Evolutionary conservation across 106 monocot genomes (phyloP).

Genomic region (Acorus gramineus): DNA sequence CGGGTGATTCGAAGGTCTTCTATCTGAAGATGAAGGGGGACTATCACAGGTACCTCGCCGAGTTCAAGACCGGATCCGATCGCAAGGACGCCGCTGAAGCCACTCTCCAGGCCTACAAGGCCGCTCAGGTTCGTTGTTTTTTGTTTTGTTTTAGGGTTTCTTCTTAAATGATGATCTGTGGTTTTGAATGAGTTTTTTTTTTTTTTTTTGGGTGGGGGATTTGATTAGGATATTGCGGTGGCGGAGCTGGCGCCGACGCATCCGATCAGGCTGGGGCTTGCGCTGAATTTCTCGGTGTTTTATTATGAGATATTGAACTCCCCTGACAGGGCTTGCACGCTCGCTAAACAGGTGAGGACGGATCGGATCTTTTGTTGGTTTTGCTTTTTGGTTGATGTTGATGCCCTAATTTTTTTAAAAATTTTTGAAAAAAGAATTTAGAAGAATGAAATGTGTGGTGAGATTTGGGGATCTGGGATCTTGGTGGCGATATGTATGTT

Average conservation of each 20-base stretch:
- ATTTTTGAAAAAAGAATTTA: no score
- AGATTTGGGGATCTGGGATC: no score
- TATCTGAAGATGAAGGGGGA: conserved; percentile 13
- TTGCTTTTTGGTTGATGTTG: no score
- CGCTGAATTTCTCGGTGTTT: conserved; percentile 13
- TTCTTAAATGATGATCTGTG: no score
- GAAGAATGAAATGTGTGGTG: no score
- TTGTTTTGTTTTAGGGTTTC: no score
- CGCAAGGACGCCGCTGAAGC: conserved; percentile 6
- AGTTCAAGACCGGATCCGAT: conserved; percentile 13
- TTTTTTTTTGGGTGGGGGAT: no score
- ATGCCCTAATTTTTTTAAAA: no score
- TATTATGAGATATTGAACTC: conserved; percentile 21
- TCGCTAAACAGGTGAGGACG: not conserved
- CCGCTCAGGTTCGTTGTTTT: conserved; percentile 1
- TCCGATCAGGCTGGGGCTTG: conserved; percentile 5
- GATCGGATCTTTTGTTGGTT: no score
- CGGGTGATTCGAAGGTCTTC: conserved; percentile 6
- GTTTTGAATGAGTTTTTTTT: no score
- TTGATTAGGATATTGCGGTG: conserved; percentile 1
- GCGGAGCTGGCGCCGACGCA: conserved; percentile 6
- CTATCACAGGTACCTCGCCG: conserved; percentile 10
- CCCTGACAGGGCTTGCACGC: not conserved
- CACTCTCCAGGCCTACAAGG: conserved; percentile 9
- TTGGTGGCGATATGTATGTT: no score